Base-by-base conservation (phyloP, 768 basidiomycete species). In the Boletus pseudo-olivaceus region DNA sequence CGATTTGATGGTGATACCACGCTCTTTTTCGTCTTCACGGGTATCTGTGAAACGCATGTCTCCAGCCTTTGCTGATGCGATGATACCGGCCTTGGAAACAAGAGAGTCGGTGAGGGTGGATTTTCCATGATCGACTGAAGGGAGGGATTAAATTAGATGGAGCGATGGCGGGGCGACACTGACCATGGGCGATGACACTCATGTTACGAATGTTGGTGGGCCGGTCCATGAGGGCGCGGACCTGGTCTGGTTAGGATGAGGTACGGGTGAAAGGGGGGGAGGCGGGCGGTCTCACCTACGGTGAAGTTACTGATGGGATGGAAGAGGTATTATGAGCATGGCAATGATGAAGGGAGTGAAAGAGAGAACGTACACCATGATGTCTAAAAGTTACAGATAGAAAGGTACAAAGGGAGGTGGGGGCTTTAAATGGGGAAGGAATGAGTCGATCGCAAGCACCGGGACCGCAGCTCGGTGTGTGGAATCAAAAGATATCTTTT, bases 1-100 rank as follows among this genome's bases (percentile, higher is more conserved):
- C 42, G 95, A 98, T 78, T 99, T 99, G 78, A 99, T 98, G 49
- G 97, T 98, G 68, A 99, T 98, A 80, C 97, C 97, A 75, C 96
- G 94, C 73, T 98, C 96, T 72, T 96, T 98, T 81, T 99, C 97
- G 70, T 99, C 97, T 10, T 89, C 84, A 78, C 96, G 82, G 55
- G 97, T 98, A 75, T 98, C 94, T 52, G 93, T 98, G 73, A 95
- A 98, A 56, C 96, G 92, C 83, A 91, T 81, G 55, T 97, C 93
- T 71, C 97, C 97, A 56, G 97, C 93, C 73, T 97, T 96, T 68
- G 92, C 78, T 40, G 80, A 76, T 57, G 97, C 96, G 65, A 99
- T 98, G 73, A 99, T 99, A 82, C 97, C 97, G 59, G 97, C 97
- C 80, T 98, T 98, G 61, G 96, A 95, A 71, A 99, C 95, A 42